Base-by-base conservation (phyloP, 441 rosid genomes). In the Eruca vesicaria region DNA sequence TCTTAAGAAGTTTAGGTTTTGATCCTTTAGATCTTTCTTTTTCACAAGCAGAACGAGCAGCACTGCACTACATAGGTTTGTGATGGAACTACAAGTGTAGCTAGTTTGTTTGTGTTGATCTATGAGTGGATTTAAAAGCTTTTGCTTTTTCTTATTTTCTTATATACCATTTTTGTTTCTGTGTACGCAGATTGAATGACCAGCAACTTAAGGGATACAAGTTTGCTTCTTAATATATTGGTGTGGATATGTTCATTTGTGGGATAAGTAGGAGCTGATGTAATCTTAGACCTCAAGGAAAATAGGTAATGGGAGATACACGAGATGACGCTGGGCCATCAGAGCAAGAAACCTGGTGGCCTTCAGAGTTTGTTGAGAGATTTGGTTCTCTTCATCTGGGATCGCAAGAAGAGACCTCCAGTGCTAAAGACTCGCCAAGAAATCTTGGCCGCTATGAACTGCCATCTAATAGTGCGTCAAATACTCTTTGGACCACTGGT, bases 401-500 rank as follows among this genome's bases (percentile, higher is more conserved):
- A 78, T 85, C 96, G 32, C 96, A 86, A 85, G 98, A 89, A 63
- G 93, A 85, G 65, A 67, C 80, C 68, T 85, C 88, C 75, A 91
- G 78, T 69, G 76, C 64, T 76, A 87, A 75, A 81, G 92, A 83
- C 81, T 88, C 90, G 35, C 93, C 88, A 31, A 82, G 85, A 85
- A 84, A 75, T 84, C 76, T 78, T 65, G 97, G 83, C 67, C 90
- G 86, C 78, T 90, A 93, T 84, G 86, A 78, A 29, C 74, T 85
- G 55, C 84, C 89, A 77, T 82, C 92, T 61, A 92, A 78, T 82
- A 88, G 85, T 36, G 99, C 97, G 15, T 96, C 98, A 4, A 95
- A 96, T 86, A 85, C 85, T 80, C 90, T 94, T 36, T 94, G 98
- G 98, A 86, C 82, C 78, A 92, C 91, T 33, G 96, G 98, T 80